Conservation (phyloP, 2,329 filamentous ascomycete genomes). For the Fusarium avenaceum region DNA sequence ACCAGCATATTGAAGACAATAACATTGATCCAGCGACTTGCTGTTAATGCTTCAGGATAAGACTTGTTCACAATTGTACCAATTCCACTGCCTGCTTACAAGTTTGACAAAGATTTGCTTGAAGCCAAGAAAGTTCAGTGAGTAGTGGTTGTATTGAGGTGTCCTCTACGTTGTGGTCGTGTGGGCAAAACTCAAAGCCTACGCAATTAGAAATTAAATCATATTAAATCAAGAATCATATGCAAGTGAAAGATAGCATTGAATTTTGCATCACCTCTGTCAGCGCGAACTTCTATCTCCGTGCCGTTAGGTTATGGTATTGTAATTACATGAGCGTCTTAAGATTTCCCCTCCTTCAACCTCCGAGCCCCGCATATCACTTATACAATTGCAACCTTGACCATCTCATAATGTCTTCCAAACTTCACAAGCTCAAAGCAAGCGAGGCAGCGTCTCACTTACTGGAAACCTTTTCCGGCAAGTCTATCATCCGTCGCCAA, state of each 20-base stretch:
- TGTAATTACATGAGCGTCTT: too few species aligned
- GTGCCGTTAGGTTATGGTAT: too few species aligned
- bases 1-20: too few species aligned
- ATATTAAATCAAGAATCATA: too few species aligned
- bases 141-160: not conserved
- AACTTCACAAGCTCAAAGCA: constrained; percentile 38
- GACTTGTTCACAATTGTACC: too few species aligned
- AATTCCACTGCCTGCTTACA: too few species aligned
- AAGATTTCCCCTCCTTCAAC: constrained; percentile 7
- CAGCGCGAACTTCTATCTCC: too few species aligned
- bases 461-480: constrained; percentile 49
- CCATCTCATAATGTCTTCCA: constrained; percentile 17
- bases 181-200: not conserved
- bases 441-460: constrained; percentile 53
- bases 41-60: too few species aligned
- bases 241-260: too few species aligned
- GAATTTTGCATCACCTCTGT: too few species aligned
- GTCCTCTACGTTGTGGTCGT: not conserved
- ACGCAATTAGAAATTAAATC: not conserved
- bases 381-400: constrained; percentile 2
- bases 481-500: constrained; percentile 57
- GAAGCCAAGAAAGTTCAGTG: not conserved
- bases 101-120: too few species aligned
- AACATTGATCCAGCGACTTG: too few species aligned
- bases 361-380: constrained; percentile 19